A percentile compares a stretch with the other conserved stretches of the same genome.
Evolutionary conservation across 768 basidiomycete genomes (phyloP).

Genomic region (Mycena rebaudengoi): DNA sequence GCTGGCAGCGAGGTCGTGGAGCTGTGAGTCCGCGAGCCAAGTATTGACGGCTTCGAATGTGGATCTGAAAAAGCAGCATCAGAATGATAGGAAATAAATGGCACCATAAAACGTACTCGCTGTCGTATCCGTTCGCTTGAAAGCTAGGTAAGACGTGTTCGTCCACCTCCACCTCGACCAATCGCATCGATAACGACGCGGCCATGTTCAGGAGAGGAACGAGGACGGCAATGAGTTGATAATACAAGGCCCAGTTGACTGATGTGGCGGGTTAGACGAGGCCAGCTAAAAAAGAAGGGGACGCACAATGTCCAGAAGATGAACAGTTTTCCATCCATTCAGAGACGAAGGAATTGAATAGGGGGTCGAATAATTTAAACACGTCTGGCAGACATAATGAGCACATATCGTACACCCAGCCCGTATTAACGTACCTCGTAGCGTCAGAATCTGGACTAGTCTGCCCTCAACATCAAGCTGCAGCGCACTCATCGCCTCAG

Average conservation of each 20-base stretch:
- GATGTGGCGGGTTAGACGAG: constrained; percentile 6
- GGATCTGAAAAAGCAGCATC: constrained; percentile 37
- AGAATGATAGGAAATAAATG: neutral
- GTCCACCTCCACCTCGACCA: constrained; percentile 37
- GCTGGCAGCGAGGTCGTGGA: constrained; percentile 36
- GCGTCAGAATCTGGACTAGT: constrained; percentile 54
- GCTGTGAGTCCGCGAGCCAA: constrained; percentile 48
- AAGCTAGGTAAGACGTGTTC: constrained; percentile 45
- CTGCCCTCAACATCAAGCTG: constrained; percentile 66
- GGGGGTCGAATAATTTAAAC: constrained; percentile 51
- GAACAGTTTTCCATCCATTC: constrained; percentile 58
- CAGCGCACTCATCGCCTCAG: constrained; percentile 47
- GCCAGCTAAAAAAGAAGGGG: neutral
- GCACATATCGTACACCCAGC: neutral
- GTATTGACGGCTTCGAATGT: constrained; percentile 47
- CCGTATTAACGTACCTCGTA: constrained; percentile 52
- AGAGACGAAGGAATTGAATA: constrained; percentile 47
- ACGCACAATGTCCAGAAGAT: constrained; percentile 57
- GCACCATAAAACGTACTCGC: constrained; percentile 43
- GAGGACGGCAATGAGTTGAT: constrained; percentile 50
- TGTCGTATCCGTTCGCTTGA: constrained; percentile 42
- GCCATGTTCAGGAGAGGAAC: constrained; percentile 51
- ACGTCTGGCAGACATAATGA: constrained; percentile 36
- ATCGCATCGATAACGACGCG: constrained; percentile 33
- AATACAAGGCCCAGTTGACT: constrained; percentile 70